Evolutionary conservation across 257 asterid genomes (phyloP).

Genomic region (Ilex aquifolium): DNA sequence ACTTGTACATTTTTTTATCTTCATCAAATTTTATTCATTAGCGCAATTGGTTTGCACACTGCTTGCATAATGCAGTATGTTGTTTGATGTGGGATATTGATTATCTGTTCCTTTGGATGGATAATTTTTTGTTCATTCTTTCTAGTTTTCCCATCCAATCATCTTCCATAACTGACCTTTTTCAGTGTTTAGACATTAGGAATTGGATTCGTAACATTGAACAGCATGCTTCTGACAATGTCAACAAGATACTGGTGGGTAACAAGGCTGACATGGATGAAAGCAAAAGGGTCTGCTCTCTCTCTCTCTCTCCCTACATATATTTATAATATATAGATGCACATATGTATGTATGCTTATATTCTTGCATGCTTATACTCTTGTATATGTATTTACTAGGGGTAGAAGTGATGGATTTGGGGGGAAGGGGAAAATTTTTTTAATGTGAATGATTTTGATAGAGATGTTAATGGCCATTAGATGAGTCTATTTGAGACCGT

Average conservation of each 20-base stretch:
- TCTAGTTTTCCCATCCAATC: too few species aligned
- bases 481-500: too few species aligned
- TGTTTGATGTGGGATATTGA: background rate
- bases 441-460: too few species aligned
- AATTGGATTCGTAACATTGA: constrained; percentile 76
- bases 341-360: background rate
- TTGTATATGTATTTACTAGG: too few species aligned
- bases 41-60: background rate
- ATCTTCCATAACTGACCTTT: constrained; percentile 9
- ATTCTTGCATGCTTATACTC: too few species aligned
- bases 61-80: constrained; percentile 2
- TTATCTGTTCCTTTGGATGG: background rate
- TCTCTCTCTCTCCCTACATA: constrained; percentile 5
- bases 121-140: background rate
- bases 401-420: too few species aligned
- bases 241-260: constrained; percentile 63
- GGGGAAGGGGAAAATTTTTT: too few species aligned
- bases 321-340: too few species aligned
- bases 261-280: constrained; percentile 80
- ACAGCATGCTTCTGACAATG: constrained; percentile 72
- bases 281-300: constrained; percentile 59
- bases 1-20: background rate
- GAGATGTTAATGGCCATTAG: too few species aligned
- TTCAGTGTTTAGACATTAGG: constrained; percentile 42
- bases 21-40: too few species aligned